phyloP scores from a whole-genome alignment of 1,284 basidiomycete species.

The Cryptococcus sp. region DNA sequence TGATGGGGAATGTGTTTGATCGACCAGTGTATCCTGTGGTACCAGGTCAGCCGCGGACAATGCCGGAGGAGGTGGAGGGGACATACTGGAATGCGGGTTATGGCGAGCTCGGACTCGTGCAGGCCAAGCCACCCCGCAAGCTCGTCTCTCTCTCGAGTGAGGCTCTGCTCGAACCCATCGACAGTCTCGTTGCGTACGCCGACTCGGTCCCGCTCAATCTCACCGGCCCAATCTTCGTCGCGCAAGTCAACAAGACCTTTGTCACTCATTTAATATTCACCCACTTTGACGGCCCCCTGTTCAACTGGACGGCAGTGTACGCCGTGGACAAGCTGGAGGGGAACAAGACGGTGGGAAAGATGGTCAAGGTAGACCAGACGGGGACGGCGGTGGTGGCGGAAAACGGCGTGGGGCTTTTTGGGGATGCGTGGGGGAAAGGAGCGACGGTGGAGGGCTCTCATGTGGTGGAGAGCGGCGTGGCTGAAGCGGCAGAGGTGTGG shows the following conservation, averaged over 20 bases:
- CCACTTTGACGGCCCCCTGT: constrained; percentile 23
- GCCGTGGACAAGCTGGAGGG: neutral
- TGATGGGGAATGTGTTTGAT: neutral
- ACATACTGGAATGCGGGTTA: constrained; percentile 22
- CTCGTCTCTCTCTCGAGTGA: too few relatives aligned
- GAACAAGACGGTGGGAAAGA: neutral
- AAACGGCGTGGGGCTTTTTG: constrained; percentile 22
- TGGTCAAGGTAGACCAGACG: neutral
- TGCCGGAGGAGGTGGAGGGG: constrained; percentile 10
- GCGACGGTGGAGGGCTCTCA: constrained; percentile 5
- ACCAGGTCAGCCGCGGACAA: neutral
- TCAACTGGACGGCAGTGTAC: constrained; percentile 9
- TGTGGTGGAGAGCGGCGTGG: constrained; percentile 8
- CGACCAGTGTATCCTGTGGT: neutral
- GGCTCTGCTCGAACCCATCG: too few relatives aligned
- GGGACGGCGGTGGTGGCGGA: constrained; percentile 3
- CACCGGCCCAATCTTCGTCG: constrained; percentile 7
- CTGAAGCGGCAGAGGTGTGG: constrained; percentile 28
- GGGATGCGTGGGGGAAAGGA: constrained; percentile 24
- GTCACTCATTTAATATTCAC: constrained; percentile 23
- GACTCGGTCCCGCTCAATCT: neutral
- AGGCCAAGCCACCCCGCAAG: neutral
- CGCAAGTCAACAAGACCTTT: constrained; percentile 17
- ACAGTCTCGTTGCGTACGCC: neutral
- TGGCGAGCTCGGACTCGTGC: constrained; percentile 7